Evolutionary conservation across 176 grass and related monocot species (phyloP).

Genomic region (Triticum urartu): DNA sequence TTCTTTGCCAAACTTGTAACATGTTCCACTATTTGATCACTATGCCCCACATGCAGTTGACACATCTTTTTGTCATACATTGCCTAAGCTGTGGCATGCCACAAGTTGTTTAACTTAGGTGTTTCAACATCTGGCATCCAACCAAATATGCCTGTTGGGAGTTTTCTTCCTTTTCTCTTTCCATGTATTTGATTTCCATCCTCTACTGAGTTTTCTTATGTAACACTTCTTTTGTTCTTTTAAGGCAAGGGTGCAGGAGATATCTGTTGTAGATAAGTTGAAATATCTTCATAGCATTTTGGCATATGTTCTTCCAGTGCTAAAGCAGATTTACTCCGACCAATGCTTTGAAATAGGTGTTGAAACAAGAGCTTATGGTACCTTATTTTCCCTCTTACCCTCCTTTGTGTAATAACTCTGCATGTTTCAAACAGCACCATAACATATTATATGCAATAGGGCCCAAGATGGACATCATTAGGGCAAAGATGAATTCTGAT

Average conservation of each 20-base stretch:
- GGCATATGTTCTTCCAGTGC: constrained; percentile 75
- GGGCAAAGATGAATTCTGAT: constrained; percentile 81
- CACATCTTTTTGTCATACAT: neutral
- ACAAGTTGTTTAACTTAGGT: neutral
- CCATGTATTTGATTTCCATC: constrained; percentile 18
- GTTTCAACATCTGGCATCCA: neutral
- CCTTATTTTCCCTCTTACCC: constrained; percentile 17
- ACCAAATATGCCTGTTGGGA: neutral
- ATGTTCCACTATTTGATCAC: constrained; percentile 6
- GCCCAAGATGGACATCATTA: constrained; percentile 71
- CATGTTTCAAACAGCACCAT: constrained; percentile 18
- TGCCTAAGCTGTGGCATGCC: neutral
- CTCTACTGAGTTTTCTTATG: neutral
- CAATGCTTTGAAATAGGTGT: constrained; percentile 94
- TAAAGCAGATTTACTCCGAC: constrained; percentile 76
- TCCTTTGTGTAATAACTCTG: constrained; percentile 20
- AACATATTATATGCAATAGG: constrained; percentile 47
- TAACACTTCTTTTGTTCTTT: constrained; percentile 24
- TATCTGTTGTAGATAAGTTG: constrained; percentile 80
- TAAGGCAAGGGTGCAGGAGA: constrained; percentile 88
- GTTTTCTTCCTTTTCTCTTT: constrained; percentile 26
- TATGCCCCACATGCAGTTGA: neutral
- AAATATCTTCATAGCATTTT: constrained; percentile 94
- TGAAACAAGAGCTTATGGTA: constrained; percentile 87
- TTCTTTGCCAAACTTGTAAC: constrained; percentile 2